A percentile compares a stretch with the other conserved stretches of the same genome.
These are phyloP conservation scores for Pythium aphanidermatum DNA, from an alignment of 352 stramenopile genomes.

Conservation along the genomic window DNA sequence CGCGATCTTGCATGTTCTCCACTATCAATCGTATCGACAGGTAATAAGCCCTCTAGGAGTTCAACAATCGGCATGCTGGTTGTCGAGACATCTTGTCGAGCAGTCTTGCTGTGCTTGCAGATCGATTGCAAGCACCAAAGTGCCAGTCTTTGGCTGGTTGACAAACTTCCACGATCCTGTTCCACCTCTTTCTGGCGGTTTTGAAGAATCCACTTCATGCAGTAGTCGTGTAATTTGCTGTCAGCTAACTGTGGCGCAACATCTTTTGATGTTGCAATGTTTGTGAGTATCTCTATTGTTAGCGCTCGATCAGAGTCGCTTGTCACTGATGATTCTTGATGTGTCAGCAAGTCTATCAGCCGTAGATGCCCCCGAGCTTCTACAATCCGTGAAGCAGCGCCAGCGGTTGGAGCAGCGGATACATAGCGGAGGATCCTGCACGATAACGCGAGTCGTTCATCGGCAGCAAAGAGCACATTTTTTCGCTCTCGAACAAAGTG, in stretches of 20 bases:
- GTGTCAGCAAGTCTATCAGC: conserved; percentile 27
- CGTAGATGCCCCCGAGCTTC: conserved; percentile 29
- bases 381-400: conserved; percentile 31
- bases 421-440: conserved; percentile 43
- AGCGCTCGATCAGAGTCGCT: conserved; percentile 10
- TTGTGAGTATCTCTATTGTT: conserved; percentile 45
- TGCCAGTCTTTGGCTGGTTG: conserved; percentile 13
- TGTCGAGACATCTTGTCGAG: conserved; percentile 21
- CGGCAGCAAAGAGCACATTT: conserved; percentile 8
- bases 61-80: conserved; percentile 19
- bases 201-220: conserved; percentile 30
- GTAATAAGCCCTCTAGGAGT: conserved; percentile 25
- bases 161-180: neutral
- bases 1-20: no score
- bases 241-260: conserved; percentile 24
- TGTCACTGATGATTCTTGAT: conserved; percentile 12
- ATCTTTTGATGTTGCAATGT: conserved; percentile 27
- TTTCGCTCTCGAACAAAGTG: conserved; percentile 41
- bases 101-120: conserved; percentile 26
- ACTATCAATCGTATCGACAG: neutral
- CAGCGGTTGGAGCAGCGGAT: conserved; percentile 18
- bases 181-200: neutral
- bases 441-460: conserved; percentile 34
- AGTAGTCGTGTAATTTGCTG: conserved; percentile 44
- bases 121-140: conserved; percentile 33